These are phyloP conservation scores for Penicilliopsis zonata DNA, from an alignment of 495 filamentous ascomycete genomes.

Conservation along the genomic window DNA sequence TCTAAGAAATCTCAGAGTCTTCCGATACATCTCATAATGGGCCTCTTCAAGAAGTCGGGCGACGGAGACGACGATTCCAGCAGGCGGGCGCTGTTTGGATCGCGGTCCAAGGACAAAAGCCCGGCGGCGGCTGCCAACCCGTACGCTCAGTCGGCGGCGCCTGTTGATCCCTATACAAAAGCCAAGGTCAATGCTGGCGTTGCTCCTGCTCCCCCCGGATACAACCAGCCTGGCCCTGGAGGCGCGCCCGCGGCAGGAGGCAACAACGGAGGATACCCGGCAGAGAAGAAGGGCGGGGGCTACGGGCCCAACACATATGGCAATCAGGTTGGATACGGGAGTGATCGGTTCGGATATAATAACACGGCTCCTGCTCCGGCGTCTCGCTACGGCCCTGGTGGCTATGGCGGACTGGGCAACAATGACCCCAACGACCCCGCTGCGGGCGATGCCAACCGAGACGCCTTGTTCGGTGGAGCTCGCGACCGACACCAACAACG, in stretches of 20 bases:
- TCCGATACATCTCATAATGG: slow-evolving; percentile 37
- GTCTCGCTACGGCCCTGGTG: slow-evolving; percentile 46
- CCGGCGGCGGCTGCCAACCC: slow-evolving; percentile 44
- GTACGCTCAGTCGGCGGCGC: slow-evolving; percentile 51
- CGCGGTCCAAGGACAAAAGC: slow-evolving; percentile 46
- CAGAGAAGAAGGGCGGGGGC: slow-evolving; percentile 37
- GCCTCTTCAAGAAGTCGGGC: slow-evolving; percentile 52
- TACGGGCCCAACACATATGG: slow-evolving; percentile 54
- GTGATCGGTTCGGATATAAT: slow-evolving; percentile 50
- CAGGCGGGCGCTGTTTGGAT: slow-evolving; percentile 48
- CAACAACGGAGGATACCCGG: slow-evolving; percentile 24
- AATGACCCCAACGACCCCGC: slow-evolving; percentile 40
- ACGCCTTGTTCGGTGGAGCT: slow-evolving; percentile 55
- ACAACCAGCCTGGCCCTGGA: background rate
- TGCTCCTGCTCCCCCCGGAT: slow-evolving; percentile 16
- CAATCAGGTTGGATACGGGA: slow-evolving; percentile 51
- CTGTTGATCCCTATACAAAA: slow-evolving; percentile 51
- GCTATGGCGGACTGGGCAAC: slow-evolving; percentile 61
- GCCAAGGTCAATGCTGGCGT: slow-evolving; percentile 39
- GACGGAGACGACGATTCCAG: slow-evolving; percentile 43
- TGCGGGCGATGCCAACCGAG: slow-evolving; percentile 40
- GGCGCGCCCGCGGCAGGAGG: slow-evolving; percentile 26
- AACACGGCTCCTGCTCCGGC: slow-evolving; percentile 19
- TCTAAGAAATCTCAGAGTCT: no score
- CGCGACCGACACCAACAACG: slow-evolving; percentile 39